Base-by-base conservation (phyloP, 805 yeast genomes). In the Starmerella tilneyi region DNA sequence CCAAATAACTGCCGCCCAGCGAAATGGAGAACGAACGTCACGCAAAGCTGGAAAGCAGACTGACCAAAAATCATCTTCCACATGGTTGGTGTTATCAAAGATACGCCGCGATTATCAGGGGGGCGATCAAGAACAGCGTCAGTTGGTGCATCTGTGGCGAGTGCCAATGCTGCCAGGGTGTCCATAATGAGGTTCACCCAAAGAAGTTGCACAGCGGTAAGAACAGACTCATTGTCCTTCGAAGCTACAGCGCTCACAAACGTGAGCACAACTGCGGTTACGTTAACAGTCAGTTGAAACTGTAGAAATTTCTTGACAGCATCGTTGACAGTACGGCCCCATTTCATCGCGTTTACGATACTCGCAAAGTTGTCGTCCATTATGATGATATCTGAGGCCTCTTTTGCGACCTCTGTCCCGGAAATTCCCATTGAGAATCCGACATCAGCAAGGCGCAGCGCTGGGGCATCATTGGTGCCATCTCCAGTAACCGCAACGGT, bases 101-200 rank as follows among this genome's bases (percentile, higher is more conserved):
- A 83, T 13, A 76, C 73, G 19, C 69, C 66, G 58, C 96, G 75
- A 27, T 94, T 92, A 33, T 80, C 85, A 2, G 98, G 99, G 59
- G 75, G 78, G 44, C 84, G 72, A 51, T 81, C 76, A 59, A 92
- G 69, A 34, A 84, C 79, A 32, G 79, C 74, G 39, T 79, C 83
- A 56, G 85, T 88, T 0, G 98, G 98, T 56, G 89, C 88, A 62
- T 92, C 98, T 3, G 98, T 92, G 6, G 98, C 98, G 56, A 92
- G 72, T 0, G 98, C 98, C 56, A 92, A 71, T 3, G 98, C 98
- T 3, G 98, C 98, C 51, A 92, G 73, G 0, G 98, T 92, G 63
- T 92, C 98, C 98, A 92, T 92, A 57, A 92, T 92, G 63, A 92
- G 71, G 64, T 92, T 92, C 41, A 92, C 96, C 98, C 98, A 92